Evolutionary conservation across 2,329 filamentous ascomycete genomes (phyloP), one percentile per base, ranked within the genome.

Genomic region (Aspergillus versicolor): DNA sequence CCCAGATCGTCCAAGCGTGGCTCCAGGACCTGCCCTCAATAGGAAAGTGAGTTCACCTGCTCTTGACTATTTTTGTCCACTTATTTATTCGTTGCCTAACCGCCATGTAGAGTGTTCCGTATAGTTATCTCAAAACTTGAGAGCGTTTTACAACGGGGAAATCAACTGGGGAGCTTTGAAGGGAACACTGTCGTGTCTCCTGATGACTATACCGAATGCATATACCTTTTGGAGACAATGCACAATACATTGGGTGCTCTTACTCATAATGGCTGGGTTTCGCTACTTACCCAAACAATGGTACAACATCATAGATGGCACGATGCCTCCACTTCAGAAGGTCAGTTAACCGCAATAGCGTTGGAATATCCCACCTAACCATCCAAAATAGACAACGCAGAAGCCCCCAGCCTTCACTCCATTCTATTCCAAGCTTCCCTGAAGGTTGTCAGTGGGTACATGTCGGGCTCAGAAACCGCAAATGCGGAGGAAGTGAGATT

Each of bases 1-100:
- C 88, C 60, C 88, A 91, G 74, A 88, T 89, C 24, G 85, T 91
- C 40, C 88, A 88, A 65, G 86, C 84, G 48, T 97, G 93, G 92
- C 79, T 97, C 3, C 88, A 89, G 46, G 74, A 77, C 45, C 57
- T 75, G 9, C 75, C 81, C 13, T 83, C 77, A 41, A 73, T 86
- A 30, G 78, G 80, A 53, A 79, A 68, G 76, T 78, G 74, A 66
- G 75, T 82, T 46, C 9, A 32, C 5, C 6, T 5, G 13, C n/a
- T 37, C 21, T 8, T 32, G 9, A 19, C 3, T 17, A 37, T 27
- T 4, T 27, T 40, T 19, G 11, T 19, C 27, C 27, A 30, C 9
- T 9, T 8, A 30, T 9, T 42, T 3, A 27, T 12, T 19, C 15
- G 21, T 12, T 19, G n/a, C 46, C 55, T 22, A 68, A 45, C 27